Evolutionary conservation across 768 basidiomycete genomes (phyloP).

Genomic region (Kwoniella dejecticola): DNA sequence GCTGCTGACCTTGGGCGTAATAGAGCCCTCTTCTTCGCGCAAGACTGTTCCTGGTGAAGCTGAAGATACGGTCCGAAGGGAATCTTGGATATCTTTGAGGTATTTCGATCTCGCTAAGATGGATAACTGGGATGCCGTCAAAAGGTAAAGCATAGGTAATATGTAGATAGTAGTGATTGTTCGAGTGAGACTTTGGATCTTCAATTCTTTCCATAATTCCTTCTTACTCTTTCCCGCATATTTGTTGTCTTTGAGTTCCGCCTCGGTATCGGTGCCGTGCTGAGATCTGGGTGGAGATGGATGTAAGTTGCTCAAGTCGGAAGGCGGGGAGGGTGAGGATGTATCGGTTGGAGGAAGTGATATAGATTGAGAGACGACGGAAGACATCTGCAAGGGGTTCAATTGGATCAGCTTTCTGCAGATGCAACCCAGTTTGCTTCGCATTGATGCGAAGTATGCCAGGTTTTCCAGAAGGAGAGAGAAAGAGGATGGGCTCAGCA

Average conservation of each 20-base stretch:
- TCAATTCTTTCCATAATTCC: constrained; percentile 84
- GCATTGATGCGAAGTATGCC: too few relatives aligned
- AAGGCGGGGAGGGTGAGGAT: constrained; percentile 42
- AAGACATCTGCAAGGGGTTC: constrained; percentile 38
- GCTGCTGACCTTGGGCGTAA: too few relatives aligned
- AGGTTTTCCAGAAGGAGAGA: too few relatives aligned
- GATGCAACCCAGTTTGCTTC: too few relatives aligned
- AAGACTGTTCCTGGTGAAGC: too few relatives aligned
- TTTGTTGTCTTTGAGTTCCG: too few relatives aligned
- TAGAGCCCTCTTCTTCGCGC: not conserved
- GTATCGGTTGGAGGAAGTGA: constrained; percentile 47
- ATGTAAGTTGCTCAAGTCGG: constrained; percentile 32
- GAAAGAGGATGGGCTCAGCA: too few relatives aligned
- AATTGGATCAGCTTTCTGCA: too few relatives aligned
- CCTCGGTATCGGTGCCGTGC: not conserved
- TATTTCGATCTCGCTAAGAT: constrained; percentile 71
- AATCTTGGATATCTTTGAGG: constrained; percentile 68
- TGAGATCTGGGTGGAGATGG: constrained; percentile 22
- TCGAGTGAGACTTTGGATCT: constrained; percentile 83
- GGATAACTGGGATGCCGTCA: constrained; percentile 82
- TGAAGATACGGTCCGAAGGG: constrained; percentile 55
- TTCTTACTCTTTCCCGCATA: constrained; percentile 38
- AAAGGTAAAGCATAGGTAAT: constrained; percentile 77
- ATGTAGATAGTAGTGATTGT: constrained; percentile 85
- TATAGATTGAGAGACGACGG: constrained; percentile 43